phyloP scores from a whole-genome alignment of 2,329 filamentous ascomycete species.

The Monilinia fructicola region DNA sequence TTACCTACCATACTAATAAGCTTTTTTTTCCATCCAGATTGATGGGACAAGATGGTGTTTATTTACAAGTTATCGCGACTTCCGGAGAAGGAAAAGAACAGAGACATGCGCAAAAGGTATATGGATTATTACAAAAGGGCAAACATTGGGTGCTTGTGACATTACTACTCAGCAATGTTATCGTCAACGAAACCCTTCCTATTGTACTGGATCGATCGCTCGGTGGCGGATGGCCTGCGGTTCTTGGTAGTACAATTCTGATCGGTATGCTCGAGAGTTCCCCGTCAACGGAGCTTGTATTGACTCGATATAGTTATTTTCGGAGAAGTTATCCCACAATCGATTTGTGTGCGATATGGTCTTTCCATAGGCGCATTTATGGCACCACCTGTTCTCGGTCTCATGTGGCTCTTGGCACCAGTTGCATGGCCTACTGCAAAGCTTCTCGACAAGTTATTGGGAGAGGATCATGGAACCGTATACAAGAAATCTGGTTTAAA shows the following conservation, averaged over 20 bases:
- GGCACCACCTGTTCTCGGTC: constrained; percentile 77
- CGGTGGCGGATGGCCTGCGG: constrained; percentile 90
- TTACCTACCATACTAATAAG: constrained; percentile 23
- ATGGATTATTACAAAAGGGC: constrained; percentile 76
- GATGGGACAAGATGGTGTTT: constrained; percentile 80
- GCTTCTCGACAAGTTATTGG: constrained; percentile 87
- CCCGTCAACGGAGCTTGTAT: background rate
- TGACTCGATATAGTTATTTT: constrained; percentile 73
- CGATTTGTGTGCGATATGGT: constrained; percentile 92
- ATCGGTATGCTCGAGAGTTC: constrained; percentile 65
- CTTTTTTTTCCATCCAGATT: constrained; percentile 36
- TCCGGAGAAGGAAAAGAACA: constrained; percentile 83
- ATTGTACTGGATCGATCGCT: constrained; percentile 93
- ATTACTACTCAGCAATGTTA: constrained; percentile 89
- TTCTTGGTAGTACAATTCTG: constrained; percentile 86
- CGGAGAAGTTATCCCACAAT: constrained; percentile 93
- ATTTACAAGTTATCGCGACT: constrained; percentile 88
- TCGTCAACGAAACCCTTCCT: constrained; percentile 94
- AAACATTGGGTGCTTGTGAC: constrained; percentile 99
- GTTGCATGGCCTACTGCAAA: constrained; percentile 95
- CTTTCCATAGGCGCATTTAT: constrained; percentile 93
- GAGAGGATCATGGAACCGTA: constrained; percentile 90
- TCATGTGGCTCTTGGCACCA: constrained; percentile 92
- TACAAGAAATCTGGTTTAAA: constrained; percentile 99
- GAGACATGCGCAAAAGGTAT: constrained; percentile 79